A percentile compares a stretch with the other conserved stretches of the same genome.
phyloP scores from a whole-genome alignment of 192 early-diverging fungal species.

The Backusella parvicylindrica region DNA sequence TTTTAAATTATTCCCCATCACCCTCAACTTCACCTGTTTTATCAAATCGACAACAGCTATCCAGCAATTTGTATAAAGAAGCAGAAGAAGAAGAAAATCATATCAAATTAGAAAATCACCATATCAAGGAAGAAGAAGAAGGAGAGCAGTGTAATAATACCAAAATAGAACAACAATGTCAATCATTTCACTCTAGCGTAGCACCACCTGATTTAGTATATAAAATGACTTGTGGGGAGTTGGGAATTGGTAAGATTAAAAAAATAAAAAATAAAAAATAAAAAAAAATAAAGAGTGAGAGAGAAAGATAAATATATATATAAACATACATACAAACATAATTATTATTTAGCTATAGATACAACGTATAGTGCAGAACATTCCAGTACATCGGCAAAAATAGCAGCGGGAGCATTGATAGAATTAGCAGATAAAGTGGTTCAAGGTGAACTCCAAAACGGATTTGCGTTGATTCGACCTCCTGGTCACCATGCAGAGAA shows the following conservation, averaged over 20 bases:
- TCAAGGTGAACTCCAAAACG: slow-evolving; percentile 54
- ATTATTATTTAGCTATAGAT: slow-evolving; percentile 17
- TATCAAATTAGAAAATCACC: slow-evolving; percentile 7
- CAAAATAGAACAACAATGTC: not conserved
- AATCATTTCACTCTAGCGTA: not conserved
- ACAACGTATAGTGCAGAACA: slow-evolving; percentile 27
- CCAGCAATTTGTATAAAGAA: not conserved
- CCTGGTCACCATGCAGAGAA: slow-evolving; percentile 79
- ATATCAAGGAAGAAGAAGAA: slow-evolving; percentile 8
- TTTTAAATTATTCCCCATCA: slow-evolving; percentile 14
- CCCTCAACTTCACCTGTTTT: slow-evolving; percentile 6
- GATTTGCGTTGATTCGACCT: slow-evolving; percentile 69
- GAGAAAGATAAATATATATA: not conserved
- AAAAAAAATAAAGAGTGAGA: not conserved
- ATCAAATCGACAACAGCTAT: not conserved
- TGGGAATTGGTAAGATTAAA: slow-evolving; percentile 41
- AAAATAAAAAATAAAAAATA: not conserved
- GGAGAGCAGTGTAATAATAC: not conserved
- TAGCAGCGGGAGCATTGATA: slow-evolving; percentile 19
- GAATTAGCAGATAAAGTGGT: slow-evolving; percentile 50
- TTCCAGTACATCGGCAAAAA: slow-evolving; percentile 15
- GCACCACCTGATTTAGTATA: slow-evolving; percentile 38
- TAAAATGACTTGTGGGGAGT: slow-evolving; percentile 50
- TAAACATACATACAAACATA: not conserved
- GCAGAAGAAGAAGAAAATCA: slow-evolving; percentile 11